Conservation (phyloP, 2,329 filamentous ascomycete species). For the Fusarium pseudoanthophilum region DNA sequence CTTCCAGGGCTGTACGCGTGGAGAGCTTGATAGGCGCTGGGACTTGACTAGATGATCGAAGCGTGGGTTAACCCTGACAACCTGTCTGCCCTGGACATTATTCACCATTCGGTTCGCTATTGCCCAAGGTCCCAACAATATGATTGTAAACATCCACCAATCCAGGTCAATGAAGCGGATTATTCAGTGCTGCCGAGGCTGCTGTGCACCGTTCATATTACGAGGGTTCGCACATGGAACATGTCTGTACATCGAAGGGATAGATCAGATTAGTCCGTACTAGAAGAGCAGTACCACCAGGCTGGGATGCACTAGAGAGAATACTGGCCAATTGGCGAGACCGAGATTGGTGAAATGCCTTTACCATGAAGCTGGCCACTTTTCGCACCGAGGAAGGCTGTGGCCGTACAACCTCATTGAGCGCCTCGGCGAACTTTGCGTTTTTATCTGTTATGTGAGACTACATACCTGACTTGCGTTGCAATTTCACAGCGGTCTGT, state of each 20-base stretch:
- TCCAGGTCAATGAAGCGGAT: constrained; percentile 19
- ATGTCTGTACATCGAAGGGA: constrained; percentile 20
- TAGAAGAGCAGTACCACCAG: constrained; percentile 29
- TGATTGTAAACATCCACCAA: constrained; percentile 34
- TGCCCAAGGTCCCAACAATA: constrained; percentile 30
- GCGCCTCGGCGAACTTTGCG: constrained; percentile 25
- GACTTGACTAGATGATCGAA: constrained; percentile 15
- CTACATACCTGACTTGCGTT: constrained; percentile 3
- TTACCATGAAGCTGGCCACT: constrained; percentile 14
- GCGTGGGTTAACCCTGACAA: constrained; percentile 36
- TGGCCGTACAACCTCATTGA: constrained; percentile 16
- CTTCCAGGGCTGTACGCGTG: constrained; percentile 18
- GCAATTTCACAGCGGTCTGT: constrained; percentile 28
- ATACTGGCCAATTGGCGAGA: constrained; percentile 29
- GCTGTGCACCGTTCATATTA: constrained; percentile 1
- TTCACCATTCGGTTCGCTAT: constrained; percentile 20
- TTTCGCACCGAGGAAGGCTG: constrained; percentile 20
- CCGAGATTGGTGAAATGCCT: constrained; percentile 22
- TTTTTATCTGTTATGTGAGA: constrained; percentile 19
- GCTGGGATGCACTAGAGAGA: constrained; percentile 31
- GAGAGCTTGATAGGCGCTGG: constrained; percentile 19
- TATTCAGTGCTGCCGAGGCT: constrained; percentile 10
- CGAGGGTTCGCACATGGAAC: constrained; percentile 21
- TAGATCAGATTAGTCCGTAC: constrained; percentile 30
- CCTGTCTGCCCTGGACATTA: constrained; percentile 30